Evolutionary conservation across 2,329 filamentous ascomycete species (phyloP).

Genomic region (Aspergillus tamarii): DNA sequence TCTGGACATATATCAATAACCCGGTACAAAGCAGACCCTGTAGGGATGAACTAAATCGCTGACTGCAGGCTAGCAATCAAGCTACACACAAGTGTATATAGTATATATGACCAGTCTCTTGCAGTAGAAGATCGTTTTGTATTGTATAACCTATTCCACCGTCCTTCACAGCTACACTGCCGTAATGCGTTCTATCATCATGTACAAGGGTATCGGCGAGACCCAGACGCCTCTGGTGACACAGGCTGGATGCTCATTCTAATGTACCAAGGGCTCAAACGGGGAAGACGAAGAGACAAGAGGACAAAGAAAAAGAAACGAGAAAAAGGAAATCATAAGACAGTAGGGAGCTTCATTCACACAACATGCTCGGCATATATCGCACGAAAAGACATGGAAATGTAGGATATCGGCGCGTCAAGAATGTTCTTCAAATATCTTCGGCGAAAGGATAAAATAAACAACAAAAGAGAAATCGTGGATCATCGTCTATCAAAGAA

Average conservation of each 20-base stretch:
- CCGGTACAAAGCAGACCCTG: neutral
- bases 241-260: constrained; percentile 11
- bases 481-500: constrained; percentile 52
- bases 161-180: constrained; percentile 9
- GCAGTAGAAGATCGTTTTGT: neutral
- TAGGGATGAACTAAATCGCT: neutral
- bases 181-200: constrained; percentile 14
- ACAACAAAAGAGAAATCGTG: constrained; percentile 32
- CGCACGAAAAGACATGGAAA: constrained; percentile 5
- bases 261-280: constrained; percentile 10
- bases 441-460: constrained; percentile 28
- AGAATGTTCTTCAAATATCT: constrained; percentile 23
- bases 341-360: constrained; percentile 10
- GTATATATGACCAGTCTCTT: neutral
- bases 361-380: constrained; percentile 9
- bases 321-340: constrained; percentile 10
- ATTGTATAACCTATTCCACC: constrained; percentile 3
- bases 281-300: constrained; percentile 6
- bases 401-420: constrained; percentile 14
- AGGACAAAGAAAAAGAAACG: constrained; percentile 3
- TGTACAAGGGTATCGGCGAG: constrained; percentile 25
- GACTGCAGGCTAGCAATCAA: neutral
- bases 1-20: neutral
- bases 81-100: neutral
- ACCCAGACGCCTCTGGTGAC: constrained; percentile 13